These are phyloP conservation scores for Pilaira anomala DNA, from an alignment of 192 early-diverging fungal genomes.

Conservation along the genomic window DNA sequence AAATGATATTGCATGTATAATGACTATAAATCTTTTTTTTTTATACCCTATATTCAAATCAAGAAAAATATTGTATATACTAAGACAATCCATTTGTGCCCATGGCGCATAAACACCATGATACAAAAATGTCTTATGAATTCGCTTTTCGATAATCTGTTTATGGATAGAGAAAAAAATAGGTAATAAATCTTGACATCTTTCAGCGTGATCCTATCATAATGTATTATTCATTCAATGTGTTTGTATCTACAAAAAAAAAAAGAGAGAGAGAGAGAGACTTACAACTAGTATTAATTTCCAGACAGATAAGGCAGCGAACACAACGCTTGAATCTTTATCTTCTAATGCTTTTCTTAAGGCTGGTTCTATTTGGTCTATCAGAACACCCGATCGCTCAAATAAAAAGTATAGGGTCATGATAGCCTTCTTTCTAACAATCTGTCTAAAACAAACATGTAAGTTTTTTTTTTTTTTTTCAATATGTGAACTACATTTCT, in stretches of 20 bases:
- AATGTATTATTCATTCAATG: neutral
- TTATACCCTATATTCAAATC: slow-evolving; percentile 22
- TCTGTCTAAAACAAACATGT: slow-evolving; percentile 33
- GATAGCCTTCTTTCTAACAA: slow-evolving; percentile 49
- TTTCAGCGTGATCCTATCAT: slow-evolving; percentile 32
- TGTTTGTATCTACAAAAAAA: neutral
- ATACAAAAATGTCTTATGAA: slow-evolving; percentile 47
- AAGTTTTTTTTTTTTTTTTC: neutral
- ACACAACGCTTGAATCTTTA: slow-evolving; percentile 47
- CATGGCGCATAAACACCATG: slow-evolving; percentile 54
- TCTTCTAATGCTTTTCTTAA: slow-evolving; percentile 41
- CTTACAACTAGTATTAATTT: slow-evolving; percentile 13
- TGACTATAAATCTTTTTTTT: neutral
- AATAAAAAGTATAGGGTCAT: slow-evolving; percentile 43
- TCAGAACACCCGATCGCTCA: slow-evolving; percentile 26
- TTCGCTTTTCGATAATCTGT: slow-evolving; percentile 45
- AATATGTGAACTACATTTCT: neutral
- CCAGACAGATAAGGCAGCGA: slow-evolving; percentile 43
- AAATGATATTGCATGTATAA: too few species aligned
- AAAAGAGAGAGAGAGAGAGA: neutral
- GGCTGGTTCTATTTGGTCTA: slow-evolving; percentile 36
- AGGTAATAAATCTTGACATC: slow-evolving; percentile 39
- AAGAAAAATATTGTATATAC: slow-evolving; percentile 33
- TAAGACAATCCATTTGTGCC: slow-evolving; percentile 51
- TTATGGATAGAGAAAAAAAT: slow-evolving; percentile 37